Evolutionary conservation across 2,329 filamentous ascomycete genomes (phyloP).

Genomic region (Venturia effusa): DNA sequence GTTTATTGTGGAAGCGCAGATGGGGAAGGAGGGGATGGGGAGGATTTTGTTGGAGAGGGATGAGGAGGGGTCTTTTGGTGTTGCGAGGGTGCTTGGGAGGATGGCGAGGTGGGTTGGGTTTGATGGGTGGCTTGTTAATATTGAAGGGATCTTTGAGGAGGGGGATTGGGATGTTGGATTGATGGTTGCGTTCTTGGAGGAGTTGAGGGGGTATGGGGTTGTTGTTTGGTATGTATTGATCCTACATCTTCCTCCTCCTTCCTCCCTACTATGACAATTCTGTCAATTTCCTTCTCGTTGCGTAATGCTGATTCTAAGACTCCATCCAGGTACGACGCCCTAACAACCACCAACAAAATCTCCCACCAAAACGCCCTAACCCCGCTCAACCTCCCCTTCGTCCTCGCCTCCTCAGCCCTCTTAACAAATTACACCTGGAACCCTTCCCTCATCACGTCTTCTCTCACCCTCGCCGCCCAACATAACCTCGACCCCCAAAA

Average conservation of each 20-base stretch:
- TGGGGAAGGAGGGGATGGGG: slow-evolving; percentile 10
- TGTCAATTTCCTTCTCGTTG: neutral
- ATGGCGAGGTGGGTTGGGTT: slow-evolving; percentile 33
- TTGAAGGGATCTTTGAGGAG: slow-evolving; percentile 32
- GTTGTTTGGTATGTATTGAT: slow-evolving; percentile 17
- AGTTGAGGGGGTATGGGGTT: slow-evolving; percentile 24
- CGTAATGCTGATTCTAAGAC: no score
- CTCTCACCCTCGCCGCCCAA: slow-evolving; percentile 19
- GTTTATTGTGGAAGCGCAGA: slow-evolving; percentile 28
- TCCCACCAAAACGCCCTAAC: slow-evolving; percentile 36
- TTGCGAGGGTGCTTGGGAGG: slow-evolving; percentile 27
- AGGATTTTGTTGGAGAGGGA: neutral
- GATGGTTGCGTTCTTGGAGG: slow-evolving; percentile 27
- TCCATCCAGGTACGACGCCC: slow-evolving; percentile 32
- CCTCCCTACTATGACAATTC: no score
- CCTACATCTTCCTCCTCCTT: neutral
- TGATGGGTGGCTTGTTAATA: slow-evolving; percentile 37
- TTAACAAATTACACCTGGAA: slow-evolving; percentile 38
- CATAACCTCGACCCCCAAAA: slow-evolving; percentile 18
- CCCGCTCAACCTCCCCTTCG: slow-evolving; percentile 27
- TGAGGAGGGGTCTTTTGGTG: slow-evolving; percentile 18
- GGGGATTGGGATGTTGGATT: slow-evolving; percentile 20
- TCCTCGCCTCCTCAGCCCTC: slow-evolving; percentile 26
- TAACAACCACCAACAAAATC: slow-evolving; percentile 31
- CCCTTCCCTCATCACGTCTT: slow-evolving; percentile 18